Base-by-base conservation (phyloP, 352 stramenopile genomes). In the Phytophthora idaei region DNA sequence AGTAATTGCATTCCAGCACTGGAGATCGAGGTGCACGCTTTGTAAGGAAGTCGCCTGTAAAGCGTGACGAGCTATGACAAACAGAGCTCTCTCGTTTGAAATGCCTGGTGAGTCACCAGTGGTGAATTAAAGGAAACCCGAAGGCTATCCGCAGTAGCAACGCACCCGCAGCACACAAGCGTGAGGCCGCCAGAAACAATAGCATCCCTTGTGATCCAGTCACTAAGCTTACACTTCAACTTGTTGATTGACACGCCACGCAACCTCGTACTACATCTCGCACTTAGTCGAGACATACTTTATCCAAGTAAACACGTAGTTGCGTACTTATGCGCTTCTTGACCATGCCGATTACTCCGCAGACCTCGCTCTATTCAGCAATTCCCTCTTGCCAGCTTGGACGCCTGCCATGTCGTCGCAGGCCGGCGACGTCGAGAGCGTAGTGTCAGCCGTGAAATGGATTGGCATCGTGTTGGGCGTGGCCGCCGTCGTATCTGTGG, bases 401-500 rank as follows among this genome's bases (percentile, higher is more conserved):
- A 39, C 34, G 9, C 9, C 34, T 8, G 8, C 37, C 21, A 71
- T 73, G 69, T 64, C 69, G 50, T 74, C 61, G 29, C 52, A 60
- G 39, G 46, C 42, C 34, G 48, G 47, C 44, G 65, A 67, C 52
- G 64, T 74, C n/a, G 70, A 74, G 27, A 72, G 63, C 59, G 58
- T 83, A 57, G 48, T 81, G 36, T 64, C 71, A 14, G 59, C 74
- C 46, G 58, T 83, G 42, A 77, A 71, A 59, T 81, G 72, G 72
- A 45, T 83, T 39, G 75, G 73, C 8, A 51, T 83, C 59, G 65
- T 62, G 37, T 57, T 85, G 32, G 72, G 36, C 36, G 61, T 73
- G 9, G 61, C 68, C 15, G 27, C 85, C 6, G 46, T 87, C 12
- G 50, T 69, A n/a, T 58, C 59, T 10, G 45, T 83, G 5, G 46